Evolutionary conservation across 1,284 basidiomycete genomes (phyloP).

Genomic region (Phlebopus sp.): DNA sequence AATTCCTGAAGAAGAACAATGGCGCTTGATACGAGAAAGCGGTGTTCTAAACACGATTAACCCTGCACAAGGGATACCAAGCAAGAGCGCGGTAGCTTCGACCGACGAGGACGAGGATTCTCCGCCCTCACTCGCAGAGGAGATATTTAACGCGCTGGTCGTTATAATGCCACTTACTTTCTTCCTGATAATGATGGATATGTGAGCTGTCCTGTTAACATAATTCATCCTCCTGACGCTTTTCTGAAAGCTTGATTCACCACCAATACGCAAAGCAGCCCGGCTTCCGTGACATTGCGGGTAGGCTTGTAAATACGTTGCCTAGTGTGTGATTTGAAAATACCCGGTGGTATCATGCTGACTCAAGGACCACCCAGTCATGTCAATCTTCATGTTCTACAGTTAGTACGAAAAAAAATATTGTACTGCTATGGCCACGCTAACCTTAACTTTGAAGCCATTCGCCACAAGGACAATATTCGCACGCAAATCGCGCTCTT

Average conservation of each 20-base stretch:
- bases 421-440: constrained; percentile 1
- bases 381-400: constrained; percentile 74
- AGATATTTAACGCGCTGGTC: constrained; percentile 60
- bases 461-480: constrained; percentile 56
- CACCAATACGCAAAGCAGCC: constrained; percentile 67
- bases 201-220: constrained; percentile 46
- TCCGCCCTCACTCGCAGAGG: constrained; percentile 53
- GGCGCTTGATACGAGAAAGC: constrained; percentile 67
- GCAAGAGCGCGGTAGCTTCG: background rate
- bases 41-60: constrained; percentile 55
- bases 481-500: constrained; percentile 57
- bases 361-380: constrained; percentile 40
- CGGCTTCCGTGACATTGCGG: constrained; percentile 43
- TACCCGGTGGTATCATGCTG: constrained; percentile 3
- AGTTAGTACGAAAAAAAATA: constrained; percentile 48
- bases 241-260: constrained; percentile 58
- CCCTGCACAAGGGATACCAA: constrained; percentile 3
- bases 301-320: constrained; percentile 58
- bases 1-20: constrained; percentile 72
- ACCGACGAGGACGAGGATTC: constrained; percentile 35
- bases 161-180: constrained; percentile 70
- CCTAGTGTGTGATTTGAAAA: constrained; percentile 53
- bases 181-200: constrained; percentile 71
- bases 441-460: constrained; percentile 41
- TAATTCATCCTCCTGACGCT: constrained; percentile 2